phyloP scores from a whole-genome alignment of 2,329 filamentous ascomycete genomes.

The Cladorrhinum sp. region DNA sequence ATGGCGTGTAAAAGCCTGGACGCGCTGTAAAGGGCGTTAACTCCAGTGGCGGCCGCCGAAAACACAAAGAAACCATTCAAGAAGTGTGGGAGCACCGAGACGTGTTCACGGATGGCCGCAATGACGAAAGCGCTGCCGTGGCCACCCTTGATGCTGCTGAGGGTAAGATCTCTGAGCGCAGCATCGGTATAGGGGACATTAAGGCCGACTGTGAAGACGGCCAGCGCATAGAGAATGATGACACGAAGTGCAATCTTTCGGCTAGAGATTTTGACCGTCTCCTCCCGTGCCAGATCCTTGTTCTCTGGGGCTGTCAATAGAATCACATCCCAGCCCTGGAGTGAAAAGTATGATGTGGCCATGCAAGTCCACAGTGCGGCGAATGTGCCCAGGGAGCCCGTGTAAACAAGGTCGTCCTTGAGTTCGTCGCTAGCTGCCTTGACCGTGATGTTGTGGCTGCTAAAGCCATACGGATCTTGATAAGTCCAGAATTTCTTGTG shows the following conservation, averaged over 20 bases:
- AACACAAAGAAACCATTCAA: conserved; percentile 46
- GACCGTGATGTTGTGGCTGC: conserved; percentile 30
- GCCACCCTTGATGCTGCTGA: conserved; percentile 26
- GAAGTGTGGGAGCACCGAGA: conserved; percentile 38
- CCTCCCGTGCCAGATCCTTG: conserved; percentile 38
- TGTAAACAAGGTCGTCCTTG: conserved; percentile 29
- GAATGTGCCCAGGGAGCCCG: conserved; percentile 31
- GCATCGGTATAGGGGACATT: conserved; percentile 41
- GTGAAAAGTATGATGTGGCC: conserved; percentile 40
- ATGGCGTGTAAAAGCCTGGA: conserved; percentile 43
- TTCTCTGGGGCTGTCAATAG: conserved; percentile 44
- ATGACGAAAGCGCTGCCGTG: conserved; percentile 39
- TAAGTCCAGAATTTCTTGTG: conserved; percentile 33
- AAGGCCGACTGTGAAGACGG: conserved; percentile 40
- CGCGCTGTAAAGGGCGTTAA: conserved; percentile 42
- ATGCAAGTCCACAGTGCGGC: conserved; percentile 40
- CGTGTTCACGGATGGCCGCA: conserved; percentile 38
- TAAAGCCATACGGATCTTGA: conserved; percentile 34
- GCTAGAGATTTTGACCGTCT: conserved; percentile 44
- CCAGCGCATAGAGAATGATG: conserved; percentile 42
- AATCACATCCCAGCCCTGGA: conserved; percentile 43
- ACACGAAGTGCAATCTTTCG: conserved; percentile 42
- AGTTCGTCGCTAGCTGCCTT: neutral
- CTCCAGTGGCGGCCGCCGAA: conserved; percentile 40
- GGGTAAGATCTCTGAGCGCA: conserved; percentile 3